Evolutionary conservation across 192 early-diverging fungal genomes (phyloP).

Genomic region (Linnemannia schmuckeri): DNA sequence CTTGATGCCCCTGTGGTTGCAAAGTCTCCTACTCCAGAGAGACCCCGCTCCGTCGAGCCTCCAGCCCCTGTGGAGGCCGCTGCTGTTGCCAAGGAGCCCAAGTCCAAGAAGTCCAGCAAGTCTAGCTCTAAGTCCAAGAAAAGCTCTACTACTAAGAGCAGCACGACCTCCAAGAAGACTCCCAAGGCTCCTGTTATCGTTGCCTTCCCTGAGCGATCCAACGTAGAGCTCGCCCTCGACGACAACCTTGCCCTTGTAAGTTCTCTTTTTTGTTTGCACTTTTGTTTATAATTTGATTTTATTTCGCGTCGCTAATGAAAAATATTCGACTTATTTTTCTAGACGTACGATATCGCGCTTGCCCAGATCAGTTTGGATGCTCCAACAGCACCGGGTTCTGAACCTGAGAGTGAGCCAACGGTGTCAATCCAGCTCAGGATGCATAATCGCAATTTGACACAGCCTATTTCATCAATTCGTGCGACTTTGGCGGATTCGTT

Average conservation of each 20-base stretch:
- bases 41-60: conserved; percentile 4
- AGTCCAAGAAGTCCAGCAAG: conserved; percentile 11
- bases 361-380: conserved; percentile 24
- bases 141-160: conserved; percentile 16
- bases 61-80: not conserved
- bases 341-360: conserved; percentile 54
- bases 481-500: conserved; percentile 41
- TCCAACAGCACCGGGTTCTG: conserved; percentile 22
- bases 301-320: not conserved
- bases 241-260: conserved; percentile 51
- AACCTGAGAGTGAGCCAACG: conserved; percentile 27
- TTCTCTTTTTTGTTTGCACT: not conserved
- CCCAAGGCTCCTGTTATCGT: conserved; percentile 44
- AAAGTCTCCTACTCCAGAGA: conserved; percentile 21
- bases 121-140: conserved; percentile 7
- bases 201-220: conserved; percentile 31
- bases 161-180: conserved; percentile 24
- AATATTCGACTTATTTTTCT: not conserved
- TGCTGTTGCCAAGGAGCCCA: conserved; percentile 9
- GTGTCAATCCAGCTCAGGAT: conserved; percentile 27
- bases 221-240: conserved; percentile 31
- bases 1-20: conserved; percentile 15
- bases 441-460: conserved; percentile 33
- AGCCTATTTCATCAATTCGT: conserved; percentile 22
- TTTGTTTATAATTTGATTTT: not conserved